phyloP scores from a whole-genome alignment of 2,329 filamentous ascomycete species.

The Davidsoniella eucalypti region DNA sequence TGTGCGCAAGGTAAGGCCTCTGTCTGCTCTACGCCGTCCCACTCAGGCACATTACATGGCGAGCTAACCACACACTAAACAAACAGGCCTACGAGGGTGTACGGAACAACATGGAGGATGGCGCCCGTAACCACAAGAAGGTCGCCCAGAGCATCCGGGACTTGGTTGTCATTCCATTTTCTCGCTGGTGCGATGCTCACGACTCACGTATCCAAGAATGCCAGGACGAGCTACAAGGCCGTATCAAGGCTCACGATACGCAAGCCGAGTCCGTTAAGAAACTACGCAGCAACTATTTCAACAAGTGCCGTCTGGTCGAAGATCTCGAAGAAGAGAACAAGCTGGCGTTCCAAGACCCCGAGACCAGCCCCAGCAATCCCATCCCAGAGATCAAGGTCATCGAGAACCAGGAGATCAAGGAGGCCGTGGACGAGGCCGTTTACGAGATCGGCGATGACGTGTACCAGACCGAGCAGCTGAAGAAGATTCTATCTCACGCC shows the following conservation, averaged over 20 bases:
- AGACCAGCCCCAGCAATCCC: conserved; percentile 47
- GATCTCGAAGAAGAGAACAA: conserved; percentile 98
- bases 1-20: conserved; percentile 63
- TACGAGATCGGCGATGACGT: conserved; percentile 82
- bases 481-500: conserved; percentile 78
- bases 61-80: not conserved
- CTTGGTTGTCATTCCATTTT: conserved; percentile 84
- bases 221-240: conserved; percentile 79
- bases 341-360: conserved; percentile 82
- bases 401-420: conserved; percentile 43
- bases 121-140: conserved; percentile 77
- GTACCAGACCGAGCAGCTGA: conserved; percentile 72
- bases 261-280: conserved; percentile 86
- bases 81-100: conserved; percentile 81
- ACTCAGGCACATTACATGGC: not conserved
- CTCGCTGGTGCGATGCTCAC: conserved; percentile 91
- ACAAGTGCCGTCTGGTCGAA: conserved; percentile 92
- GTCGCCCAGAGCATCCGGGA: conserved; percentile 94
- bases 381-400: conserved; percentile 84
- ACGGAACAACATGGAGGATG: conserved; percentile 81
- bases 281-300: conserved; percentile 91
- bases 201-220: conserved; percentile 81
- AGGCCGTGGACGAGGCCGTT: conserved; percentile 61
- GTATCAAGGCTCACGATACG: conserved; percentile 84
- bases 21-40: not conserved